phyloP scores from a whole-genome alignment of 2,329 filamentous ascomycete species.

The Sordariomycetes sp. region DNA sequence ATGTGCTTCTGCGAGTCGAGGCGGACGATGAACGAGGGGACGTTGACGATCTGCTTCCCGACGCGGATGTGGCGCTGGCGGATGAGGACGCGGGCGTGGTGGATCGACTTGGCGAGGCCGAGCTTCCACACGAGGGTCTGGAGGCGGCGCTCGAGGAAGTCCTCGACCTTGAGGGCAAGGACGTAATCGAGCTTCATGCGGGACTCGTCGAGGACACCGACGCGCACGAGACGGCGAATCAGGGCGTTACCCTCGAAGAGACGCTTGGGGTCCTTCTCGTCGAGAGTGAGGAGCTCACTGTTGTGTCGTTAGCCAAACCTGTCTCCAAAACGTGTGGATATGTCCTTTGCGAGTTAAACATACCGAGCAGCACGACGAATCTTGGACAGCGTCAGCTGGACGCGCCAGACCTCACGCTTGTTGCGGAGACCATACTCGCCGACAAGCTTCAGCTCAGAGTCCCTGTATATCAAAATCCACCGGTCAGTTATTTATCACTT shows the following conservation, averaged over 20 bases:
- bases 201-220: conserved; percentile 98
- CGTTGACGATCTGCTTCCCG: conserved; percentile 99
- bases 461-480: conserved; percentile 46
- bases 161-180: conserved; percentile 95
- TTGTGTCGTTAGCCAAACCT: conserved; percentile 3
- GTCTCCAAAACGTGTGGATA: background rate
- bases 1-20: conserved; percentile 99
- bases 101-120: conserved; percentile 98
- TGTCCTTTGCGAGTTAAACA: conserved; percentile 7
- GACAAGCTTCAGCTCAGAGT: conserved; percentile 98
- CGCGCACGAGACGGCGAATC: conserved; percentile 98
- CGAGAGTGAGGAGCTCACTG: conserved; percentile 98
- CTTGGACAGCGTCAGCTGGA: conserved; percentile 98
- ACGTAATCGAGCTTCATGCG: conserved; percentile 99
- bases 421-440: conserved; percentile 99
- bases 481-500: conserved; percentile 60
- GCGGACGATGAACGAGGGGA: conserved; percentile 98
- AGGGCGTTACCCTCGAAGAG: conserved; percentile 99
- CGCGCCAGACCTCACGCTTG: conserved; percentile 99
- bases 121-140: conserved; percentile 99
- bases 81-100: conserved; percentile 99
- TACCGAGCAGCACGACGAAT: conserved; percentile 99
- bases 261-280: conserved; percentile 99
- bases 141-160: conserved; percentile 99
- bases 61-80: conserved; percentile 99